Evolutionary conservation across 371 early-diverging fungal species (phyloP).

Genomic region (Circinella umbellata): DNA sequence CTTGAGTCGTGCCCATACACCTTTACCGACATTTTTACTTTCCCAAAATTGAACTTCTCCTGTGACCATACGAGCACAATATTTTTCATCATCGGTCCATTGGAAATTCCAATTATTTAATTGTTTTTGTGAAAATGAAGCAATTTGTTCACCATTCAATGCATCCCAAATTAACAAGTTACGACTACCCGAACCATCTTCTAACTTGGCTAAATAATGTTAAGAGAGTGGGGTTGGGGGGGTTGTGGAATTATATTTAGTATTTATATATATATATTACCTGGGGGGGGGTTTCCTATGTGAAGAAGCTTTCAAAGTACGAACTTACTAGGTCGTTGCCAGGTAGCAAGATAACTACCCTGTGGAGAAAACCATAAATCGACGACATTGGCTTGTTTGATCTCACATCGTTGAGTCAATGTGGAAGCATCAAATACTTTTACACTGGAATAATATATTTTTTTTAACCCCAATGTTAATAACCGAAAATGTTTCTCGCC

Average conservation of each 20-base stretch:
- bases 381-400: slow-evolving; percentile 70
- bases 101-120: slow-evolving; percentile 84
- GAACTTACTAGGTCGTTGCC: slow-evolving; percentile 82
- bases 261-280: not conserved
- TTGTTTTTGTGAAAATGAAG: slow-evolving; percentile 81
- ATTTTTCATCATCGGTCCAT: slow-evolving; percentile 93
- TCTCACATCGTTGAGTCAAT: slow-evolving; percentile 63
- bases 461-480: not conserved
- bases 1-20: slow-evolving; percentile 66
- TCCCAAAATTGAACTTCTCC: slow-evolving; percentile 91
- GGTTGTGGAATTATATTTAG: slow-evolving; percentile 5
- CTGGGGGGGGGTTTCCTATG: no score
- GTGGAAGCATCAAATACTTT: slow-evolving; percentile 76
- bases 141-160: slow-evolving; percentile 70
- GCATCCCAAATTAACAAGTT: slow-evolving; percentile 86
- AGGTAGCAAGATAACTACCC: slow-evolving; percentile 87
- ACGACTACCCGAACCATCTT: slow-evolving; percentile 72
- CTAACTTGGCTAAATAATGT: slow-evolving; percentile 37
- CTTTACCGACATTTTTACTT: slow-evolving; percentile 67
- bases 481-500: no score
- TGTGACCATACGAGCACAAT: slow-evolving; percentile 84
- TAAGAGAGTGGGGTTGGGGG: no score
- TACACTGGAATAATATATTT: slow-evolving; percentile 49
- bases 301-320: no score
- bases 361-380: slow-evolving; percentile 92